Percentiles rank a stretch among this genome's conserved stretches.
Conservation (phyloP, 2,329 filamentous ascomycete species). For the Colletotrichum sp. region DNA sequence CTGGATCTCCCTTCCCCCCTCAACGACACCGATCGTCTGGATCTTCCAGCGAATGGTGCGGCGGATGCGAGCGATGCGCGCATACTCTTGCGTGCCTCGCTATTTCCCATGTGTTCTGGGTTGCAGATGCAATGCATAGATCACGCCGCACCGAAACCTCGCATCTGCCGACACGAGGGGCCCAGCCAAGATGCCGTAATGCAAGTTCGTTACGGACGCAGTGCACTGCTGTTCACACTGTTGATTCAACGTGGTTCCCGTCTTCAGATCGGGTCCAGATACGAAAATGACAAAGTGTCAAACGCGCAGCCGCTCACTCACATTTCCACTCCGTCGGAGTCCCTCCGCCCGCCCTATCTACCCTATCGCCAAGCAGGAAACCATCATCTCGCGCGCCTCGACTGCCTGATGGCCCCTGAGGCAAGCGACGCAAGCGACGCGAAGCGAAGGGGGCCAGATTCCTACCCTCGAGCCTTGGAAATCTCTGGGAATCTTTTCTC, state of each 20-base stretch:
- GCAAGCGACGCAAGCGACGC: not conserved
- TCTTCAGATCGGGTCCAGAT: not conserved
- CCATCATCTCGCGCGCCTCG: not conserved
- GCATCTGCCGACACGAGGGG: not conserved
- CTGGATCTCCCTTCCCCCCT: not conserved
- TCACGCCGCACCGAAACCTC: not conserved
- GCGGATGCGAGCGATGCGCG: not conserved
- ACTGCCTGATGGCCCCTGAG: not conserved
- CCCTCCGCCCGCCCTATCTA: not conserved
- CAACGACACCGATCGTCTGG: not conserved
- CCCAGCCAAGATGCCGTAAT: not conserved
- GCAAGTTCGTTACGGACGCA: not conserved
- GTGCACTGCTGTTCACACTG: not conserved
- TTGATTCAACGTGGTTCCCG: not conserved
- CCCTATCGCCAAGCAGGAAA: not conserved
- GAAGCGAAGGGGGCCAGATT: not conserved
- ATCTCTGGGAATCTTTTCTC: not conserved
- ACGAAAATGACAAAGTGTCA: not conserved
- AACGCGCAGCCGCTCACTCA: not conserved
- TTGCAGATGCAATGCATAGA: not conserved
- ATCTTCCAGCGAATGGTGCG: not conserved
- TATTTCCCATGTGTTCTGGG: not conserved
- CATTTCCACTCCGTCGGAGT: not conserved
- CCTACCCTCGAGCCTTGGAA: not conserved
- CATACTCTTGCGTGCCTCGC: not conserved